These are phyloP conservation scores for Ophiostoma australiae DNA, from an alignment of 2,329 filamentous ascomycete genomes.

Conservation along the genomic window DNA sequence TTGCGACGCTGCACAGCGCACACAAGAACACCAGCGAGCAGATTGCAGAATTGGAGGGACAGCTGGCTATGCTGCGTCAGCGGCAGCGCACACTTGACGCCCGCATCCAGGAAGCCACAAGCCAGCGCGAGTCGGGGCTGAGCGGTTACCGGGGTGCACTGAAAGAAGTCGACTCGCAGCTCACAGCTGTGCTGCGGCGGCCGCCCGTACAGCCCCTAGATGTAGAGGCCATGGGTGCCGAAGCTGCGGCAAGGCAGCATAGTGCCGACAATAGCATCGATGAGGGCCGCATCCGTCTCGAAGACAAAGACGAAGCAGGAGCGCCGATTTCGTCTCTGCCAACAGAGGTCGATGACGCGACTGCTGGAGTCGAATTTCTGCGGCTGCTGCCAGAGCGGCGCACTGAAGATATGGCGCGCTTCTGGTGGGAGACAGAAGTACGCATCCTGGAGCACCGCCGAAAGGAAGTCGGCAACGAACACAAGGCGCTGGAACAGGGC, in stretches of 20 bases:
- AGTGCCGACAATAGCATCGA: neutral
- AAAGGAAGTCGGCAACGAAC: slow-evolving; percentile 55
- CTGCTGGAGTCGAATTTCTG: slow-evolving; percentile 51
- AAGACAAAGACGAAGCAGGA: slow-evolving; percentile 9
- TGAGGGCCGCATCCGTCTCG: slow-evolving; percentile 11
- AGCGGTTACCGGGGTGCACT: slow-evolving; percentile 66
- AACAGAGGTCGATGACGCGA: slow-evolving; percentile 33
- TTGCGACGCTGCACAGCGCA: slow-evolving; percentile 55
- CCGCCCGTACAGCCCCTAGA: slow-evolving; percentile 54
- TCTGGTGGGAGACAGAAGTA: slow-evolving; percentile 65
- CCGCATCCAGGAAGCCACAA: slow-evolving; percentile 59
- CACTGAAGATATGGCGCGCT: slow-evolving; percentile 64
- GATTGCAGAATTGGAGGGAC: slow-evolving; percentile 61
- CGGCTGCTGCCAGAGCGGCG: slow-evolving; percentile 58
- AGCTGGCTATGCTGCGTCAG: slow-evolving; percentile 56
- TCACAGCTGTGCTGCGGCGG: slow-evolving; percentile 53
- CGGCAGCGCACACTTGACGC: slow-evolving; percentile 55
- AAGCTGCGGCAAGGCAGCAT: slow-evolving; percentile 20
- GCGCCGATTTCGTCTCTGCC: slow-evolving; percentile 22
- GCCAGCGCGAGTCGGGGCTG: slow-evolving; percentile 63
- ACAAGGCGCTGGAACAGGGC: slow-evolving; percentile 62
- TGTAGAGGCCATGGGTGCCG: slow-evolving; percentile 37
- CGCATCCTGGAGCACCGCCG: slow-evolving; percentile 51
- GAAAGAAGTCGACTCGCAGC: slow-evolving; percentile 59
- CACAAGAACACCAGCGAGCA: slow-evolving; percentile 52